Evolutionary conservation across 108 stramenopile species (phyloP).

Genomic region (Hondaea fermentalgiana): DNA sequence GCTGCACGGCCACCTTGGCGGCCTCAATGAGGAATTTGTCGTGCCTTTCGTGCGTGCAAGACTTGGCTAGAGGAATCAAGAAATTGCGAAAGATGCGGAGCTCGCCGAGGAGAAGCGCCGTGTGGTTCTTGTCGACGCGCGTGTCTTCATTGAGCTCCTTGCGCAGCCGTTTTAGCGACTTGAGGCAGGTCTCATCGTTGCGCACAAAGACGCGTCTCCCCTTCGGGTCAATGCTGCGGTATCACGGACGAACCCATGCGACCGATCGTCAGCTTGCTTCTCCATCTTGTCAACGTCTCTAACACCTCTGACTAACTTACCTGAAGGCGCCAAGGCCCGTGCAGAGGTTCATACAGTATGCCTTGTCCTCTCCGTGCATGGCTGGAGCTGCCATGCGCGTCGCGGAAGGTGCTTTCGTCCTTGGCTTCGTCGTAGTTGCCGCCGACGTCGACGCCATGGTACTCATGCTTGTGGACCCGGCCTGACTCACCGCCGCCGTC

Average conservation of each 20-base stretch:
- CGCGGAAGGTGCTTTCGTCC: background rate
- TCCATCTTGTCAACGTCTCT: no score
- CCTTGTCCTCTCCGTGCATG: background rate
- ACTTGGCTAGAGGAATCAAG: background rate
- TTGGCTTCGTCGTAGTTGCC: background rate
- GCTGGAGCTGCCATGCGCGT: background rate
- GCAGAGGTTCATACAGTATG: constrained; percentile 16
- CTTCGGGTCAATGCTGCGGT: background rate
- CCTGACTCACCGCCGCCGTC: no score
- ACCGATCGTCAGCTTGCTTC: no score
- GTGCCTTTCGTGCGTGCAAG: background rate
- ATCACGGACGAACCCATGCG: no score
- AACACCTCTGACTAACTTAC: background rate
- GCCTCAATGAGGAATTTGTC: background rate
- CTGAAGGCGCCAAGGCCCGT: background rate
- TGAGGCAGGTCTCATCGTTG: background rate
- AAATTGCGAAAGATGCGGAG: background rate
- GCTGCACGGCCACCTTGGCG: background rate
- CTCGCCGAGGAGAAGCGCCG: background rate
- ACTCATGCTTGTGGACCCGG: no score
- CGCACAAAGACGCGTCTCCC: background rate
- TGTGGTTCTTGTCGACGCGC: background rate
- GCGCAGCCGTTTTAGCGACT: background rate
- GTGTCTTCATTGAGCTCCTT: background rate
- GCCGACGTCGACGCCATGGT: background rate